phyloP scores from a whole-genome alignment of 805 yeast genomes.

The Ogataea trehaloabstinens region DNA sequence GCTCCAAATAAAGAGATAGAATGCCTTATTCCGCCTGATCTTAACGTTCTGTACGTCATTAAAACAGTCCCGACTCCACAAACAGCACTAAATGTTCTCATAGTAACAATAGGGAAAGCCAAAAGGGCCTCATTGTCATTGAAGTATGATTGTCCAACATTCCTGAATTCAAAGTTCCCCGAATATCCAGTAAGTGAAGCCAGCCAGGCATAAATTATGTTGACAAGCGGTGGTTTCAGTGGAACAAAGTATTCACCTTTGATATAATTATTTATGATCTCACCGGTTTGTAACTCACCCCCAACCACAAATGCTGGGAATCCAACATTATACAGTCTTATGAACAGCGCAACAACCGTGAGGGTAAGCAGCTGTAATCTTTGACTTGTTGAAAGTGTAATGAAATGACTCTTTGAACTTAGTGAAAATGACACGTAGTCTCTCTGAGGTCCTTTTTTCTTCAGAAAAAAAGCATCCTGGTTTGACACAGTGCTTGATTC shows the following conservation, averaged over 20 bases:
- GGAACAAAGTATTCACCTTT: constrained; percentile 66
- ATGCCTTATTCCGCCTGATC: constrained; percentile 54
- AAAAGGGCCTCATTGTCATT: constrained; percentile 1
- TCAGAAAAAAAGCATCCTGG: not conserved
- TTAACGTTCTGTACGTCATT: constrained; percentile 52
- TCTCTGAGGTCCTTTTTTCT: constrained; percentile 12
- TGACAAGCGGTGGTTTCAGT: constrained; percentile 78
- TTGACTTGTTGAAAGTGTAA: constrained; percentile 5
- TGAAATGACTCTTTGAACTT: not conserved
- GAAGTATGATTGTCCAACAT: constrained; percentile 41
- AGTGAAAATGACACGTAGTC: constrained; percentile 7
- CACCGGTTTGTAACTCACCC: constrained; percentile 92
- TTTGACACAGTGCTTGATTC: too few species aligned
- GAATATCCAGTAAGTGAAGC: constrained; percentile 56
- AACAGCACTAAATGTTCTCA: constrained; percentile 57
- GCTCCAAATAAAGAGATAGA: constrained; percentile 50
- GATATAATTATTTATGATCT: constrained; percentile 78
- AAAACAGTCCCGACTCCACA: constrained; percentile 54
- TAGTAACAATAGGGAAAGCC: constrained; percentile 45
- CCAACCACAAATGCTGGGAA: constrained; percentile 78
- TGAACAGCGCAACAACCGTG: constrained; percentile 40
- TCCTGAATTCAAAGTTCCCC: constrained; percentile 57
- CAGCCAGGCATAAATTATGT: constrained; percentile 66
- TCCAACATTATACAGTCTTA: constrained; percentile 58
- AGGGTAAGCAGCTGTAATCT: constrained; percentile 16